phyloP scores from a whole-genome alignment of 1,139 yeast species.

The Sugiyamaella castrensis region DNA sequence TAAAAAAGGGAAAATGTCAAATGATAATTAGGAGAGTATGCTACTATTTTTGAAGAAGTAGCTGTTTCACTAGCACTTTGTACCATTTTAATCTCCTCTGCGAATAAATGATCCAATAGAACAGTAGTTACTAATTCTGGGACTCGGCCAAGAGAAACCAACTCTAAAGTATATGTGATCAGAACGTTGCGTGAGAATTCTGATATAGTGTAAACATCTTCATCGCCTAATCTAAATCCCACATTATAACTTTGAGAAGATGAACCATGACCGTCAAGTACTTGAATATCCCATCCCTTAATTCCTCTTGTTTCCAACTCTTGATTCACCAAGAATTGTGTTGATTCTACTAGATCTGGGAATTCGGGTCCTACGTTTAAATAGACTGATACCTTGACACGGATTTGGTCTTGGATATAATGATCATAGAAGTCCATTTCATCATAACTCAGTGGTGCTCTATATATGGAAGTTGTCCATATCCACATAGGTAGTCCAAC shows the following conservation, averaged over 20 bases:
- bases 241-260: conserved; percentile 32
- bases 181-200: conserved; percentile 44
- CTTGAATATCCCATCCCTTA: conserved; percentile 31
- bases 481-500: conserved; percentile 74
- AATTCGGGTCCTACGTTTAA: conserved; percentile 38
- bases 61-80: conserved; percentile 15
- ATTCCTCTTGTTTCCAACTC: conserved; percentile 29
- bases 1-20: conserved; percentile 60
- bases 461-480: conserved; percentile 64
- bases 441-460: conserved; percentile 68
- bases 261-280: conserved; percentile 31
- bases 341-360: conserved; percentile 46
- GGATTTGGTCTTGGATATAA: conserved; percentile 40
- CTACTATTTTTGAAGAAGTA: conserved; percentile 33
- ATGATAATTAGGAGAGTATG: conserved; percentile 63
- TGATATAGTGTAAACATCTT: conserved; percentile 37
- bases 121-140: conserved; percentile 62
- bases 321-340: conserved; percentile 42
- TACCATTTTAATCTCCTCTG: conserved; percentile 44
- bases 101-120: conserved; percentile 52
- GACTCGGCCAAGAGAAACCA: conserved; percentile 54
- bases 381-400: conserved; percentile 56
- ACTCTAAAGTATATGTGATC: conserved; percentile 46
- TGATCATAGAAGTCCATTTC: conserved; percentile 47
- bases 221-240: conserved; percentile 32